phyloP scores from a whole-genome alignment of 2,329 filamentous ascomycete species.

The Aurifilum marmelostoma region DNA sequence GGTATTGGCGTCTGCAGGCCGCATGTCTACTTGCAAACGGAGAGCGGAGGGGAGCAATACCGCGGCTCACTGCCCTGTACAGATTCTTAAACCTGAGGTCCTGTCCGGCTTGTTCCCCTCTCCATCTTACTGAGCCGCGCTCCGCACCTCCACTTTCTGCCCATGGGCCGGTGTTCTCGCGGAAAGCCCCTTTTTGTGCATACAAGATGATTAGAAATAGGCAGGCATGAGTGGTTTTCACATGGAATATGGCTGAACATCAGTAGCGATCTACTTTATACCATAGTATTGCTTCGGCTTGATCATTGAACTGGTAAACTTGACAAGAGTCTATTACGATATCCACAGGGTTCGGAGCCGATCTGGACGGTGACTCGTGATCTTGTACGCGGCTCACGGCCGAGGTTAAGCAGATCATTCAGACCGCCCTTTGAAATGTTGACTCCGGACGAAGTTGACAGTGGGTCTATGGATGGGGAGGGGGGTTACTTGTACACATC shows the following conservation, averaged over 20 bases:
- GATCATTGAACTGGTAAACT: not conserved
- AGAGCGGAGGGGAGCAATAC: slow-evolving; percentile 3
- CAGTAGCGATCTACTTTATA: not conserved
- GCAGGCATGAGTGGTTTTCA: not conserved
- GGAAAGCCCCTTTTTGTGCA: not conserved
- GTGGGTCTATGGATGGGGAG: not conserved
- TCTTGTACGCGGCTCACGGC: not conserved
- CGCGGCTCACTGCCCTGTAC: slow-evolving; percentile 19
- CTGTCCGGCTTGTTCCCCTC: not conserved
- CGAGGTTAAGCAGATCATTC: slow-evolving; percentile 4
- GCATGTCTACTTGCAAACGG: slow-evolving; percentile 21
- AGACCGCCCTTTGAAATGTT: slow-evolving; percentile 19
- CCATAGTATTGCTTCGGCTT: not conserved
- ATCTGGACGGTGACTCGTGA: not conserved
- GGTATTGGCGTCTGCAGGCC: slow-evolving; percentile 28
- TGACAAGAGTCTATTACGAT: not conserved
- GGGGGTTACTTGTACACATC: too few relatives aligned
- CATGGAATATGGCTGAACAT: not conserved
- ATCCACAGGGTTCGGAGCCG: not conserved
- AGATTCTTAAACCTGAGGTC: slow-evolving; percentile 19
- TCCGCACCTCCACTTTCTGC: not conserved
- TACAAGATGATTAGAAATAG: not conserved
- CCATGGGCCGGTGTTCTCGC: not conserved
- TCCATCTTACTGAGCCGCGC: not conserved
- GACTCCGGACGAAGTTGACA: not conserved